These are phyloP conservation scores for Trypanosomatidae sp. DNA, from an alignment of 208 protist species.

Conservation along the genomic window DNA sequence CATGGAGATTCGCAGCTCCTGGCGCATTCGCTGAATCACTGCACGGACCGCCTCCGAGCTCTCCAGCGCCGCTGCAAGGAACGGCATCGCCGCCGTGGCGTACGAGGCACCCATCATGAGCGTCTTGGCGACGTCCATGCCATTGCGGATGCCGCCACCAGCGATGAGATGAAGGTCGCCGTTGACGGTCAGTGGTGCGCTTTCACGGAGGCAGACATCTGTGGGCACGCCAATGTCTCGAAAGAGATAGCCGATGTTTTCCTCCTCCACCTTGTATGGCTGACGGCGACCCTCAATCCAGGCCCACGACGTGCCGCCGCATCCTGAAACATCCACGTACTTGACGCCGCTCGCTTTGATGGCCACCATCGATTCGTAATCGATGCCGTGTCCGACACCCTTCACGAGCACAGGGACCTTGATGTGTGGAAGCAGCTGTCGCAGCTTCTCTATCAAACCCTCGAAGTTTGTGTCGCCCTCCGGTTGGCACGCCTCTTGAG, in stretches of 20 bases:
- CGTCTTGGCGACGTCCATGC: constrained; percentile 87
- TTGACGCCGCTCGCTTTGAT: constrained; percentile 79
- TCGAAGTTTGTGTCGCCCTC: constrained; percentile 93
- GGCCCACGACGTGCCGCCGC: constrained; percentile 91
- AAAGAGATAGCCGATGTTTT: constrained; percentile 89
- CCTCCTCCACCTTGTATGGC: constrained; percentile 42
- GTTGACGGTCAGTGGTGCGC: constrained; percentile 40
- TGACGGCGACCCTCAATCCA: constrained; percentile 92
- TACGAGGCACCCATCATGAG: constrained; percentile 85
- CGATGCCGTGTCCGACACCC: constrained; percentile 90
- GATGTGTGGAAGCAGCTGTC: constrained; percentile 69
- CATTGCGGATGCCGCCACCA: constrained; percentile 85
- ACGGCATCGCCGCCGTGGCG: constrained; percentile 85
- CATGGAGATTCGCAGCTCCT: constrained; percentile 83
- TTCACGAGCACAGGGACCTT: constrained; percentile 91
- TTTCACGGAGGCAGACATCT: constrained; percentile 76
- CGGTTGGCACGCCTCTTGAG: constrained; percentile 89
- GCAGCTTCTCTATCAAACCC: constrained; percentile 73
- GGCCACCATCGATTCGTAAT: constrained; percentile 57
- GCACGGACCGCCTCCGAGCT: constrained; percentile 63
- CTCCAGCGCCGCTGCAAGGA: constrained; percentile 82
- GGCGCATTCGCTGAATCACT: constrained; percentile 75
- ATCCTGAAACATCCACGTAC: constrained; percentile 89
- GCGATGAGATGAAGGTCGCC: constrained; percentile 81
- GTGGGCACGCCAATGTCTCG: constrained; percentile 88